phyloP scores from a whole-genome alignment of 306 rosid genomes.

The Citrullus colocynthis region DNA sequence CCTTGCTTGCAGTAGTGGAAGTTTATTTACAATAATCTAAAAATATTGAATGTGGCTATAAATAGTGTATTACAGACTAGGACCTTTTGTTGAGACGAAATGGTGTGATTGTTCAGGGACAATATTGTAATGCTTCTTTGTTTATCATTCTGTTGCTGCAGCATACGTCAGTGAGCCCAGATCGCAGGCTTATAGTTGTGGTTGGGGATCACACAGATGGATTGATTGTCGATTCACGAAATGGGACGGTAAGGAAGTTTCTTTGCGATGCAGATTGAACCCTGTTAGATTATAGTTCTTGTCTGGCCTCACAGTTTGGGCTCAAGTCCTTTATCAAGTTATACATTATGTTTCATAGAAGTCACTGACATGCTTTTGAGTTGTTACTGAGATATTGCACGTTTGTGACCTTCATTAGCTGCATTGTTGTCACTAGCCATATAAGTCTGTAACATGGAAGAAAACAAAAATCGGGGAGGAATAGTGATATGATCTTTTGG shows the following conservation, averaged over 20 bases:
- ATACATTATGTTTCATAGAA: neutral
- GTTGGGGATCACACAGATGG: conserved; percentile 26
- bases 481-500: neutral
- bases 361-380: neutral
- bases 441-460: neutral
- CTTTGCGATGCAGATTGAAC: neutral
- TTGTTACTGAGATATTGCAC: neutral
- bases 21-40: neutral
- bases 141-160: conserved; percentile 10
- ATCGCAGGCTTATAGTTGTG: conserved; percentile 8
- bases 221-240: conserved; percentile 16
- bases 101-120: neutral
- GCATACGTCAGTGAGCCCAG: conserved; percentile 24
- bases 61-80: too few relatives aligned
- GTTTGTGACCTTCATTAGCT: neutral
- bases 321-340: neutral
- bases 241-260: conserved; percentile 14
- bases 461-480: neutral
- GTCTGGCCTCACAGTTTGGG: neutral
- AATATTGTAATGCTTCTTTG: neutral
- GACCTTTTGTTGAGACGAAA: neutral
- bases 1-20: neutral
- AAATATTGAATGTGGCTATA: neutral
- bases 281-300: neutral
- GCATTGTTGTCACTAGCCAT: neutral